These are phyloP conservation scores for Isatis lusitanica DNA, from an alignment of 441 rosid genomes.

Conservation along the genomic window DNA sequence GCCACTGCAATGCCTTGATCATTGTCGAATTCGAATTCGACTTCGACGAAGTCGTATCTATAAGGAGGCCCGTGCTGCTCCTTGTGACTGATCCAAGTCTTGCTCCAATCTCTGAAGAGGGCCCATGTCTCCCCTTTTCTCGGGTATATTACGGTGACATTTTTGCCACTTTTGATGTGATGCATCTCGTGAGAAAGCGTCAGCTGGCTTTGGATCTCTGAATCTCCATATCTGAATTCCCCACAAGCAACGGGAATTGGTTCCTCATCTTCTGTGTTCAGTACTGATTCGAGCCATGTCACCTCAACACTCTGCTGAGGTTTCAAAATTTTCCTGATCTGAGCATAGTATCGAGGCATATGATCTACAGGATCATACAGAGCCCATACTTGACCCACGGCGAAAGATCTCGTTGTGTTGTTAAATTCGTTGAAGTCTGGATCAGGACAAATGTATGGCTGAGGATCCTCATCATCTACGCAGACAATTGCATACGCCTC, in stretches of 20 bases:
- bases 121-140: conserved; percentile 83
- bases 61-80: conserved; percentile 34
- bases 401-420: neutral
- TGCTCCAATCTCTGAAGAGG: conserved; percentile 64
- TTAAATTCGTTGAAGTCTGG: conserved; percentile 1
- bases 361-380: conserved; percentile 48
- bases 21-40: conserved; percentile 49
- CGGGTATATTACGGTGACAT: conserved; percentile 46
- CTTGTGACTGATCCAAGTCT: conserved; percentile 44
- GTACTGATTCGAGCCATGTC: conserved; percentile 52
- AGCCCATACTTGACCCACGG: conserved; percentile 42
- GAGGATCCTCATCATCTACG: conserved; percentile 1
- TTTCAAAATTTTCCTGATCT: conserved; percentile 38
- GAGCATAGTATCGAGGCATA: conserved; percentile 61
- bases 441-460: neutral
- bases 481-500: neutral
- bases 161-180: conserved; percentile 33
- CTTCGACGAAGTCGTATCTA: conserved; percentile 69
- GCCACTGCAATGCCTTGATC: conserved; percentile 49
- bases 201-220: conserved; percentile 38
- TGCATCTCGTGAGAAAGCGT: conserved; percentile 63
- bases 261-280: conserved; percentile 30
- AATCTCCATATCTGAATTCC: conserved; percentile 44
- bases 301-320: conserved; percentile 38
- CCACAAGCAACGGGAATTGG: conserved; percentile 58